Percentiles rank a stretch among this genome's conserved stretches.
These are phyloP conservation scores for Plasmodium berghei DNA, from an alignment of 169 alveolate species.

Conservation along the genomic window DNA sequence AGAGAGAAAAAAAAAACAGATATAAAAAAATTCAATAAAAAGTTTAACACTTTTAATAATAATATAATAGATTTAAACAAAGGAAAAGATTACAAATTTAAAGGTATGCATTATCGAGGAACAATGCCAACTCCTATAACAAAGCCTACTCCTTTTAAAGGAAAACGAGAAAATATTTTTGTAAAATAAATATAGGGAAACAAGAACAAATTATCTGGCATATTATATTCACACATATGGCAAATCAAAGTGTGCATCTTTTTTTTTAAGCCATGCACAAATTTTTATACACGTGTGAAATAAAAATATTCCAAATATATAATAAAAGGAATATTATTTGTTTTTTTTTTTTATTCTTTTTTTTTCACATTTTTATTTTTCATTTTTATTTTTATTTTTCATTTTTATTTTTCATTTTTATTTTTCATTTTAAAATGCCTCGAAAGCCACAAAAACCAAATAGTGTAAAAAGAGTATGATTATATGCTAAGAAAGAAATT, in stretches of 20 bases:
- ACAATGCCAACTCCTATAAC: background rate
- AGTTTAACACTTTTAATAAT: conserved; percentile 7
- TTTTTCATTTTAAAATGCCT: background rate
- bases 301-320: too few relatives aligned
- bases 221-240: too few relatives aligned
- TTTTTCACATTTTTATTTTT: background rate
- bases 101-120: conserved; percentile 17
- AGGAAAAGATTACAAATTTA: conserved; percentile 31
- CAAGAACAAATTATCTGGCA: background rate
- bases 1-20: conserved; percentile 43
- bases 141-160: background rate
- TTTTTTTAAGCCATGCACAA: too few relatives aligned
- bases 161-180: conserved; percentile 34
- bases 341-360: background rate
- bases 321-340: background rate
- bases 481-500: too few relatives aligned
- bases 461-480: too few relatives aligned
- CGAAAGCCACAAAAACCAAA: too few relatives aligned
- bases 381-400: background rate
- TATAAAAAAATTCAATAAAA: conserved; percentile 16
- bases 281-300: too few relatives aligned
- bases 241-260: too few relatives aligned
- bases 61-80: conserved; percentile 5
- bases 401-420: background rate
- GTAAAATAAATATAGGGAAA: conserved; percentile 4